A percentile compares a stretch with the other conserved stretches of the same genome.
phyloP scores from a whole-genome alignment of 2,329 filamentous ascomycete species.

The Fusarium nanum region DNA sequence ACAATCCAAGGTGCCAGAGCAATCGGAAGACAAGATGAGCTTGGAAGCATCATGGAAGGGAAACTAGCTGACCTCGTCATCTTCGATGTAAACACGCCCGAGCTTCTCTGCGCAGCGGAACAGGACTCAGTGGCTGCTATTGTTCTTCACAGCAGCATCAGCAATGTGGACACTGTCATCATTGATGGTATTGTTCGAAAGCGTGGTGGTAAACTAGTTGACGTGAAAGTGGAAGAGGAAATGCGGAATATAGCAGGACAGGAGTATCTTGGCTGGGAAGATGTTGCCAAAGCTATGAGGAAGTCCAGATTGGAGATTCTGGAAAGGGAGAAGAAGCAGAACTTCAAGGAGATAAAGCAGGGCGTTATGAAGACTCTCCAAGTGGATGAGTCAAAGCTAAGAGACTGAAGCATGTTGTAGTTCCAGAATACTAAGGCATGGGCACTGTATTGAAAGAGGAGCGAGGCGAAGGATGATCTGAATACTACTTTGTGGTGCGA shows the following conservation, averaged over 20 bases:
- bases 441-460: neutral
- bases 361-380: neutral
- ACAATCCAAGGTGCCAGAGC: conserved; percentile 12
- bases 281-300: conserved; percentile 3
- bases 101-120: conserved; percentile 6
- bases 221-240: neutral
- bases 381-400: conserved; percentile 6
- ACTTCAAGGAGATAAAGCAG: neutral
- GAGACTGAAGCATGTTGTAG: neutral
- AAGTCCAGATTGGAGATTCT: conserved; percentile 1
- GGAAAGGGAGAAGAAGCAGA: neutral
- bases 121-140: conserved; percentile 1
- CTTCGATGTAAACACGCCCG: conserved; percentile 4
- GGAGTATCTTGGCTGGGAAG: neutral
- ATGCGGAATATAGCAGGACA: neutral
- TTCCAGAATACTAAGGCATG: too few relatives aligned
- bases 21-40: neutral
- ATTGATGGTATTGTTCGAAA: conserved; percentile 5
- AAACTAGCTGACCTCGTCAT: conserved; percentile 6
- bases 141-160: conserved; percentile 13
- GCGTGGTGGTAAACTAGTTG: neutral
- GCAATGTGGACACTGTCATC: conserved; percentile 7
- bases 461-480: neutral
- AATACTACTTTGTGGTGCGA: neutral
- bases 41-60: conserved; percentile 8